phyloP scores from a whole-genome alignment of 2,329 filamentous ascomycete genomes.

The Teratosphaeria viscida region DNA sequence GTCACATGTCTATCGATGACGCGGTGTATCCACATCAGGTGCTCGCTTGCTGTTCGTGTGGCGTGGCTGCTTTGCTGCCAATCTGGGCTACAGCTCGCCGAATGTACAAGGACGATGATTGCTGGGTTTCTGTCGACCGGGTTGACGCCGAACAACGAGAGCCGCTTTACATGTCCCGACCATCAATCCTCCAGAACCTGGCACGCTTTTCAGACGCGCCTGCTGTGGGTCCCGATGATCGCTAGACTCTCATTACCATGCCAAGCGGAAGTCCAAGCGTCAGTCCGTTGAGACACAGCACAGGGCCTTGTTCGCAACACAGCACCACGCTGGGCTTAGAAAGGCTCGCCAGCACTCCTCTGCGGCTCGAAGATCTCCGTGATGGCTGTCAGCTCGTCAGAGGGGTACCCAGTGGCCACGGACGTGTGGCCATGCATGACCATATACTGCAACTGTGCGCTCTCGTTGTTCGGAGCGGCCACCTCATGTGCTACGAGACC shows the following conservation, averaged over 20 bases:
- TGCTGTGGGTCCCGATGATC: too few relatives aligned
- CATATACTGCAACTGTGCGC: neutral
- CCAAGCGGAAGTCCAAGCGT: neutral
- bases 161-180: neutral
- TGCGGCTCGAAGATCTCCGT: neutral
- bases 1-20: neutral
- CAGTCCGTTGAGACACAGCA: neutral
- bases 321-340: neutral
- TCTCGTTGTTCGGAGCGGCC: neutral
- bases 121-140: neutral
- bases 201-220: neutral
- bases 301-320: neutral
- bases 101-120: neutral
- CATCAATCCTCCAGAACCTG: neutral
- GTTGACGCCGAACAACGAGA: neutral
- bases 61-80: neutral
- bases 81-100: neutral
- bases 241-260: neutral
- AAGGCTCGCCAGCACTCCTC: neutral
- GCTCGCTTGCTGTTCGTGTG: neutral
- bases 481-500: neutral
- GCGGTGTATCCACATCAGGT: neutral
- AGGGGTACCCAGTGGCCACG: neutral
- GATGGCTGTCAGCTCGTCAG: neutral
- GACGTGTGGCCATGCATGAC: neutral